Percentiles rank a stretch among this genome's conserved stretches.
Conservation (phyloP, 2,329 filamentous ascomycete species). For the Venturia effusa region DNA sequence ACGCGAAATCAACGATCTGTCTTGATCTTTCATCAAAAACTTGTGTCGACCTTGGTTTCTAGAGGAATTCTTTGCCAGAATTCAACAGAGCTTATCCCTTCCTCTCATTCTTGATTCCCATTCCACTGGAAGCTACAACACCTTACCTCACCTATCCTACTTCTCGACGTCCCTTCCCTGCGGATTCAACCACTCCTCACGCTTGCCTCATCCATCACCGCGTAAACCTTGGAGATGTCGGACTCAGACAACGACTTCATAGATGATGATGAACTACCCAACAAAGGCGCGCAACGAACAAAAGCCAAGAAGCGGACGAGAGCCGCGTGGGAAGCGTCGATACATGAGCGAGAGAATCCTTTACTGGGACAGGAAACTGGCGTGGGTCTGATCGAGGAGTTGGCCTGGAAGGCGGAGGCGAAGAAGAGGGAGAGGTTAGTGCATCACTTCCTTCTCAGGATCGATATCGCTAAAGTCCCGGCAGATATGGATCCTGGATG, state of each 20-base stretch:
- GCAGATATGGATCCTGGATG: background rate
- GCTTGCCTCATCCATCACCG: background rate
- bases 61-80: background rate
- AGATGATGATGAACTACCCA: slow-evolving; percentile 40
- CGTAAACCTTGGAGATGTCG: slow-evolving; percentile 42
- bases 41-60: background rate
- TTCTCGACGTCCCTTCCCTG: slow-evolving; percentile 6
- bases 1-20: background rate
- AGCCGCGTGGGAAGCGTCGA: slow-evolving; percentile 16
- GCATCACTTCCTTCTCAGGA: background rate
- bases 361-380: slow-evolving; percentile 64
- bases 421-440: slow-evolving; percentile 63
- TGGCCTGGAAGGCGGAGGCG: slow-evolving; percentile 67
- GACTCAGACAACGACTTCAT: slow-evolving; percentile 65
- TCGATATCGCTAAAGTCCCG: background rate
- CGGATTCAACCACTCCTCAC: slow-evolving; percentile 5
- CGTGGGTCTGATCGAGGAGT: slow-evolving; percentile 56
- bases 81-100: background rate
- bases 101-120: background rate
- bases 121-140: background rate
- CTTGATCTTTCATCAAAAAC: background rate
- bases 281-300: slow-evolving; percentile 17
- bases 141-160: background rate
- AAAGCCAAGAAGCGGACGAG: slow-evolving; percentile 33
- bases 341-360: slow-evolving; percentile 8